Base-by-base conservation (phyloP, 768 basidiomycete species). In the Vararia minispora region DNA sequence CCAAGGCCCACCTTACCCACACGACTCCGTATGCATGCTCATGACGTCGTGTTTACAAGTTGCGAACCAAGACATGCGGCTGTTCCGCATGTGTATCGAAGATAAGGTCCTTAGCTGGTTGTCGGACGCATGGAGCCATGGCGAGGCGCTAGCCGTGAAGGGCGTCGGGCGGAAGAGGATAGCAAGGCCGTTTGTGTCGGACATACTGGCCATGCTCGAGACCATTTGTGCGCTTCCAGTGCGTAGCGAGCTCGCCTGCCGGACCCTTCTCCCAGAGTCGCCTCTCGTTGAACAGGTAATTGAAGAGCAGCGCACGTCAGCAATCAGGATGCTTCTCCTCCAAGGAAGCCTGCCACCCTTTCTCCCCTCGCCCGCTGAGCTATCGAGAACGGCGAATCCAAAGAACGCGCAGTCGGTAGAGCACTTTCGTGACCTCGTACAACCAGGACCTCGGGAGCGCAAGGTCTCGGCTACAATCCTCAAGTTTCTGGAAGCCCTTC, bases 1-100 rank as follows among this genome's bases (percentile, higher is more conserved):
- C 12, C 94, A 98, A 59, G 92, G 91, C 0, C 91, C 92, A 2
- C 62, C 76, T 11, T 79, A 74, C 50, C 89, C 91, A 0, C 84
- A 72, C 50, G 95, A 99, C 52, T 78, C 92, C 1, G 88, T 94
- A 27, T 95, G 92, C 63, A 64, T 66, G 40, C 89, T 98, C 53
- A 65, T 97, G 32, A 61, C 72, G 5, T 63, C 71, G 20, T 80
- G 76, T 39, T 63, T 97, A 33, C 68, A 64, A 13, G 63, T 88
- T 17, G 79, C 88, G 0, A 76, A 72, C 41, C 78, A 81, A 52
- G 90, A 98, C 52, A 79, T 83, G 41, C 71, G 81, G 14, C 59
- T 97, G 12, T 87, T 87, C 58, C 74, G 82, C 12, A 72, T 90
- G 70, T 79, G 79, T 21, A 61, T 94, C n/a, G 82, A 88, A 54